Percentiles rank a stretch among this genome's conserved stretches.
phyloP scores from a whole-genome alignment of 2,329 filamentous ascomycete species.

The Cladosporium colombiae region DNA sequence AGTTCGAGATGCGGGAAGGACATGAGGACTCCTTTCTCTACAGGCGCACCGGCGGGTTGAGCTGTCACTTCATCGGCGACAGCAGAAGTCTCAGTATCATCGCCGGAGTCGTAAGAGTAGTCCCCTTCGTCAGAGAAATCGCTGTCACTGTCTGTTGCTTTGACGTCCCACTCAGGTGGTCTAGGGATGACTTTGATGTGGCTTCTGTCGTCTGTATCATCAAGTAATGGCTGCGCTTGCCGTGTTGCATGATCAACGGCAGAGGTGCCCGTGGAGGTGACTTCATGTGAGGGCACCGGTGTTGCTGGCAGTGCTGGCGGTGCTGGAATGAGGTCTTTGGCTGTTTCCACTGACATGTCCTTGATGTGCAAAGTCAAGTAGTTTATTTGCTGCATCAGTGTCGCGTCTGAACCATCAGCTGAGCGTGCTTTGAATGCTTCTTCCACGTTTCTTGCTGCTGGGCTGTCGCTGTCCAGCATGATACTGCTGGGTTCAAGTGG shows the following conservation, averaged over 20 bases:
- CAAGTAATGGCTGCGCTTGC: not conserved
- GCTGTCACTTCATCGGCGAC: constrained; percentile 38
- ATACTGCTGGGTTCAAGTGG: constrained; percentile 61
- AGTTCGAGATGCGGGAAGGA: constrained; percentile 78
- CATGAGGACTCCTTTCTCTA: constrained; percentile 72
- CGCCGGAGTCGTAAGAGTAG: constrained; percentile 50
- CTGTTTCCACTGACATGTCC: constrained; percentile 54
- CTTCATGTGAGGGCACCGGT: not conserved
- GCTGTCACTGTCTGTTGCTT: constrained; percentile 36
- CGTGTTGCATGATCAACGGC: constrained; percentile 1
- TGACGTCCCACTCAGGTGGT: constrained; percentile 70
- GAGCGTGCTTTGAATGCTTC: constrained; percentile 64
- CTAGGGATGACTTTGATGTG: constrained; percentile 73
- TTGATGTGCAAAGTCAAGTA: constrained; percentile 73
- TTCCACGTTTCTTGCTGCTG: constrained; percentile 65
- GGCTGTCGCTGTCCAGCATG: constrained; percentile 25
- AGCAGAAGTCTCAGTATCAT: constrained; percentile 51
- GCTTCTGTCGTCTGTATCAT: constrained; percentile 48
- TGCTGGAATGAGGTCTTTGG: constrained; percentile 29
- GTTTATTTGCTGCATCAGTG: constrained; percentile 73
- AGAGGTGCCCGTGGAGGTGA: not conserved
- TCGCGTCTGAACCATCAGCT: constrained; percentile 59
- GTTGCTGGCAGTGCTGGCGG: constrained; percentile 17
- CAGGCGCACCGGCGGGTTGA: constrained; percentile 43
- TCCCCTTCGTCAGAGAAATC: constrained; percentile 30